These are phyloP conservation scores for Pouteria campechiana DNA, from an alignment of 179 eudicot species.

Conservation along the genomic window DNA sequence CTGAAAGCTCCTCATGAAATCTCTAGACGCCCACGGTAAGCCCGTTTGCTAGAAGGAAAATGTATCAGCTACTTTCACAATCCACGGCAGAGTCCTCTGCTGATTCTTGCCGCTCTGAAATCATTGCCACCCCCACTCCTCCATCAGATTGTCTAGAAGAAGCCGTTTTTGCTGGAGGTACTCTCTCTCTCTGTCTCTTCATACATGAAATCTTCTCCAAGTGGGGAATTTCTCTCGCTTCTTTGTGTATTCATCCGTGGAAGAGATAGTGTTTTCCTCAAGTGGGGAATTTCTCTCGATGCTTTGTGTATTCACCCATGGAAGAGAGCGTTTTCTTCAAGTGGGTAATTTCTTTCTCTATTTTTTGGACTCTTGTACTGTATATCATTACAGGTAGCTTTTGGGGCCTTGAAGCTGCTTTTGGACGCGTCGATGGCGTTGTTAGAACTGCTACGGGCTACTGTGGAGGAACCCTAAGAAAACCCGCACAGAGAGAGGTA, in stretches of 20 bases:
- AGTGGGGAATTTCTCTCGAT: too few relatives aligned
- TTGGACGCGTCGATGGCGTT: conserved; percentile 19
- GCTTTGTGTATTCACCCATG: too few relatives aligned
- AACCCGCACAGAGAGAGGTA: conserved; percentile 21
- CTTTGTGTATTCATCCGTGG: background rate
- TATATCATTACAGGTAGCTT: conserved; percentile 7
- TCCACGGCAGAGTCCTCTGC: background rate
- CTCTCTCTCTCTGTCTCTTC: conserved; percentile 1
- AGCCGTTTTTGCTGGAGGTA: conserved; percentile 21
- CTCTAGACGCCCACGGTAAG: too few relatives aligned
- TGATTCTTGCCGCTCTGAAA: background rate
- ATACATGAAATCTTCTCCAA: background rate
- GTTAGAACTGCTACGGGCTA: conserved; percentile 19
- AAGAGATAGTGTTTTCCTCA: background rate
- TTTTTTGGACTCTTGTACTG: background rate
- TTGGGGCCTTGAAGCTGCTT: conserved; percentile 21
- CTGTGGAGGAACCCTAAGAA: conserved; percentile 18
- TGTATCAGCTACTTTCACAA: background rate
- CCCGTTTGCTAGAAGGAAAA: too few relatives aligned
- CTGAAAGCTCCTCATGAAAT: too few relatives aligned
- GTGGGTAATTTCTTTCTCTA: too few relatives aligned
- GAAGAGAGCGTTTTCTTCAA: too few relatives aligned
- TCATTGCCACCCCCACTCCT: background rate
- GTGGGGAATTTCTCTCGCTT: background rate
- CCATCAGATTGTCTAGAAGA: conserved; percentile 4